Percentiles rank a stretch among this genome's conserved stretches.
These are phyloP conservation scores for Colletotrichum sp. DNA, from an alignment of 2,329 filamentous ascomycete species.

Conservation along the genomic window DNA sequence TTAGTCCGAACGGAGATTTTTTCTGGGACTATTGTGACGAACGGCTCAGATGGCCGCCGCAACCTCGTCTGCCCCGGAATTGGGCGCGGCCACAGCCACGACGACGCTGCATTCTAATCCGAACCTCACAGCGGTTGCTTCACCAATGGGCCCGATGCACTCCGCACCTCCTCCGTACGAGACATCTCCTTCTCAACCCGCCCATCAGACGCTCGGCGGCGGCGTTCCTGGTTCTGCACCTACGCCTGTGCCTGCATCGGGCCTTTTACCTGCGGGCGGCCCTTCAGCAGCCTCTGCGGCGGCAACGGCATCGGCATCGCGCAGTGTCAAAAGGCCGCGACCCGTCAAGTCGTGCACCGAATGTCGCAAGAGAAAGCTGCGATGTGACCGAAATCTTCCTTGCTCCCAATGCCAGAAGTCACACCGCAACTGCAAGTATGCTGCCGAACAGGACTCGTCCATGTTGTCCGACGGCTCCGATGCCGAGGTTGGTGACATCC, in stretches of 20 bases:
- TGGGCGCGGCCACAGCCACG: not conserved
- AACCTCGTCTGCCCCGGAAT: constrained; percentile 10
- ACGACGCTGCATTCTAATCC: constrained; percentile 10
- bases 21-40: not conserved
- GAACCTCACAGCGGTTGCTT: not conserved
- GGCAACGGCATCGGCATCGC: constrained; percentile 22
- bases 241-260: not conserved
- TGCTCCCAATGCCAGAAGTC: constrained; percentile 65
- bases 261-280: constrained; percentile 1
- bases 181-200: constrained; percentile 13
- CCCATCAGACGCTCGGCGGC: constrained; percentile 5
- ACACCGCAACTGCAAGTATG: constrained; percentile 58
- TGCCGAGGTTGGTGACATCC: constrained; percentile 34
- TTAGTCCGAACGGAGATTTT: not conserved
- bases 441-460: constrained; percentile 51
- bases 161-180: not conserved
- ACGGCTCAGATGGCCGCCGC: constrained; percentile 10
- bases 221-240: not conserved
- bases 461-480: constrained; percentile 57
- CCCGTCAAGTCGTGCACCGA: constrained; percentile 63
- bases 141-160: not conserved
- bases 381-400: constrained; percentile 60
- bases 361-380: constrained; percentile 62
- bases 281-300: not conserved
- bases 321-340: constrained; percentile 57